These are phyloP conservation scores for Suhomyces bokatorum DNA, from an alignment of 1,139 yeast genomes.

Conservation along the genomic window DNA sequence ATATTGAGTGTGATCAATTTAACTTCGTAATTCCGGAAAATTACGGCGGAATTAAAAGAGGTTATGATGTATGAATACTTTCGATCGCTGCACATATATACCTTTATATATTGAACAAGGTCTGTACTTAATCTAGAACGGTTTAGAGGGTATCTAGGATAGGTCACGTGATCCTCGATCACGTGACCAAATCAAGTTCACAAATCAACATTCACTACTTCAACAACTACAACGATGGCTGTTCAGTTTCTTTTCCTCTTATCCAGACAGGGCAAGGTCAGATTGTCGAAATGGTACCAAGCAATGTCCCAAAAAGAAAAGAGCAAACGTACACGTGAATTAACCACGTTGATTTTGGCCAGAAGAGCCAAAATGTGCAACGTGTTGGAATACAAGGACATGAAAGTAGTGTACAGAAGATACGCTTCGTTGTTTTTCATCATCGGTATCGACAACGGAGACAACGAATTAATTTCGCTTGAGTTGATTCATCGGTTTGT, in stretches of 20 bases:
- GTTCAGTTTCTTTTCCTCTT: constrained; percentile 75
- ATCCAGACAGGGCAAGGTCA: constrained; percentile 92
- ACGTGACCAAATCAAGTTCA: not conserved
- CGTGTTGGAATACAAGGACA: constrained; percentile 85
- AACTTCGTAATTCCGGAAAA: too few relatives aligned
- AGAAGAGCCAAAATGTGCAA: constrained; percentile 96
- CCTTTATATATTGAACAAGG: too few relatives aligned
- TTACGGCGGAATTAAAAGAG: too few relatives aligned
- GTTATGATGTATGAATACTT: too few relatives aligned
- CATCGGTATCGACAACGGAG: constrained; percentile 80
- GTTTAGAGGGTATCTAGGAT: too few relatives aligned
- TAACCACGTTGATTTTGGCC: constrained; percentile 79
- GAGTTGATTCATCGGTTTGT: constrained; percentile 92
- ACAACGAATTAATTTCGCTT: constrained; percentile 81
- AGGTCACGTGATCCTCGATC: not conserved
- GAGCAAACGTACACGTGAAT: constrained; percentile 77
- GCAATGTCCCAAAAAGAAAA: constrained; percentile 82
- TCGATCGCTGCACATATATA: too few relatives aligned
- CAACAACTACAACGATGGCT: constrained; percentile 46
- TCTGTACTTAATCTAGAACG: too few relatives aligned
- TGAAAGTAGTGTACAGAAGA: constrained; percentile 84
- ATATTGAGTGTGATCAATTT: too few relatives aligned
- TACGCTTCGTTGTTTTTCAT: constrained; percentile 91
- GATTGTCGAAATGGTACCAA: constrained; percentile 91
- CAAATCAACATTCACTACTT: not conserved